Evolutionary conservation across 495 filamentous ascomycete genomes (phyloP), one percentile per base, ranked within the genome.

Genomic region (Lophiotrema nucula): DNA sequence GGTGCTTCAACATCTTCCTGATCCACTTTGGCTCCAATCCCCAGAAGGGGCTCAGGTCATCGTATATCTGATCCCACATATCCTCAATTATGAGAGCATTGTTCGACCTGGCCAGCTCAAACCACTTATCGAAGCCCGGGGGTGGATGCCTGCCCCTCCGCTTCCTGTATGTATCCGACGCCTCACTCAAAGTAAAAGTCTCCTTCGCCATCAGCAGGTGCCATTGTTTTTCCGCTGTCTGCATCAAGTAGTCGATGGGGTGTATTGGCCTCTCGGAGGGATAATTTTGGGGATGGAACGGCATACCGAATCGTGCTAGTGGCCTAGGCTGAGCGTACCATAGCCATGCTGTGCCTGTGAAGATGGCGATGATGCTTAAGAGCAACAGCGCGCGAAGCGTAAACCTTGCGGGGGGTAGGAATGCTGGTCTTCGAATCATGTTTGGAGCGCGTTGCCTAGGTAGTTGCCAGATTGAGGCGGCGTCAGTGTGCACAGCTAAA

Each of bases 41-140:
- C 70, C 72, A 74, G 62, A 74, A 73, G 10, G 72, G 72, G 1
- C 21, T 53, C 15, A 73, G 28, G 56, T 74, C 72, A 35, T 70
- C 43, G 49, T 74, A 73, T 25, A 74, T 73, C 50, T 70, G 72
- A 58, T 74, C 72, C 60, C 72, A 75, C 55, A 73, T 69, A 41
- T 68, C 66, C 49, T 74, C 72, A 4, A 72, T 57, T 4, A 74
- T 64, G 23, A 73, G 21, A 18, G 67, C 69, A 19, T 60, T 50
- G 37, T 69, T 24, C 33, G 67, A 64, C 45, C 68, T 62, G 16
- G 72, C 70, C 47, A 58, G 72, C 11, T 53, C 24, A 58, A 67
- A 63, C 72, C 70, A 74, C 23, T 22, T 42, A 44, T 72, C 69
- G 58, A 74, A 74, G 2, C 60, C 48, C 10, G 72, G 72, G 2